phyloP scores from a whole-genome alignment of 805 yeast genomes.

The Metschnikowia koreensis region DNA sequence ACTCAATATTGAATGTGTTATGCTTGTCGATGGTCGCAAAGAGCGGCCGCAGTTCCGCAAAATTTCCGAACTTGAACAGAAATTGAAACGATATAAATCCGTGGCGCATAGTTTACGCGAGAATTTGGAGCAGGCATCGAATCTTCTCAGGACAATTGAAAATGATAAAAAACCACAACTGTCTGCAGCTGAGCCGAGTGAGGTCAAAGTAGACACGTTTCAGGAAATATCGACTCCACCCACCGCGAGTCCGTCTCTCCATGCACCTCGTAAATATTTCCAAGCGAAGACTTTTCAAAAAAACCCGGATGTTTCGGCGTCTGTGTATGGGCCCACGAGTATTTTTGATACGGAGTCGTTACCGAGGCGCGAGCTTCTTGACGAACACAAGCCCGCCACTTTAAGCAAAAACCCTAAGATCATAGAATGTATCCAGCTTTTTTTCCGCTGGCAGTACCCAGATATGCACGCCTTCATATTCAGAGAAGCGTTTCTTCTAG shows the following conservation, averaged over 20 bases:
- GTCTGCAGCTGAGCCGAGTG: too few relatives aligned
- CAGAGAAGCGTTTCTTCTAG: constrained; percentile 17
- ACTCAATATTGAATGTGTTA: constrained; percentile 8
- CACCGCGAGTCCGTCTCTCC: background rate
- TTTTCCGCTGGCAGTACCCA: constrained; percentile 18
- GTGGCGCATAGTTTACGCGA: constrained; percentile 3
- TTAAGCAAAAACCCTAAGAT: constrained; percentile 9
- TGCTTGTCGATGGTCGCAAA: constrained; percentile 9
- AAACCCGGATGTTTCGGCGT: constrained; percentile 1
- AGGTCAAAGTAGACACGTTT: background rate
- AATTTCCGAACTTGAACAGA: constrained; percentile 5
- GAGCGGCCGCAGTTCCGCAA: constrained; percentile 11
- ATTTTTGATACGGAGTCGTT: constrained; percentile 13
- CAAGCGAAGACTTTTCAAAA: constrained; percentile 6
- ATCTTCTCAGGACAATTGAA: background rate
- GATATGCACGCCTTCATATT: constrained; percentile 17
- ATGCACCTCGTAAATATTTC: constrained; percentile 9
- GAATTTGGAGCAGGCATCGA: constrained; percentile 1
- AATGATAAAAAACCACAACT: background rate
- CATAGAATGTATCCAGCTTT: constrained; percentile 12
- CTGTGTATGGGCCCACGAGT: constrained; percentile 17
- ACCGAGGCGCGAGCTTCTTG: constrained; percentile 5
- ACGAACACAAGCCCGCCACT: constrained; percentile 4
- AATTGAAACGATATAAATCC: constrained; percentile 3
- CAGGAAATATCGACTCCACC: background rate